Conservation (phyloP, 2,329 filamentous ascomycete genomes). For the Fusarium aywerte region DNA sequence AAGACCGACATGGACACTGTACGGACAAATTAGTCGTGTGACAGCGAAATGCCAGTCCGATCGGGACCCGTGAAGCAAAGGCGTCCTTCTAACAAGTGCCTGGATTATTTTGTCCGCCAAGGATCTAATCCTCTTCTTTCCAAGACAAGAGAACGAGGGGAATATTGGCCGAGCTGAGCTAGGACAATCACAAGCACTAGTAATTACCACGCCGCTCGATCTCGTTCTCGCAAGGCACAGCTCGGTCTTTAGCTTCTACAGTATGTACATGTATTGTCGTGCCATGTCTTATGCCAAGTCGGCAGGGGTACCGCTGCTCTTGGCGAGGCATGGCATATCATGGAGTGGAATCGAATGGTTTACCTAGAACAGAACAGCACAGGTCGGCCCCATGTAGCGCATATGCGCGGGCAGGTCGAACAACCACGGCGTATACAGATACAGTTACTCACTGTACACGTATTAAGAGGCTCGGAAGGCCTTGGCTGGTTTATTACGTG, state of each 20-base stretch:
- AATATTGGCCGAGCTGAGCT: conserved; percentile 7
- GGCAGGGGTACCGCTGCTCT: neutral
- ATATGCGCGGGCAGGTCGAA: neutral
- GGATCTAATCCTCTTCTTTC: conserved; percentile 7
- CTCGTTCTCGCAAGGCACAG: neutral
- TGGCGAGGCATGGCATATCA: neutral
- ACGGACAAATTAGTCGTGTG: conserved; percentile 17
- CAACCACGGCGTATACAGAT: conserved; percentile 15
- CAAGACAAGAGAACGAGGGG: conserved; percentile 8
- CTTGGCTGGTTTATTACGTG: conserved; percentile 25
- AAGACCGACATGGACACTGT: conserved; percentile 20
- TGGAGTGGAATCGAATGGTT: conserved; percentile 1
- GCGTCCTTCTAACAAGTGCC: conserved; percentile 26
- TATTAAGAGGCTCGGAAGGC: conserved; percentile 10
- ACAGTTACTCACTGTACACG: neutral
- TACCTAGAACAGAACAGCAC: conserved; percentile 1
- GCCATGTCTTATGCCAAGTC: neutral
- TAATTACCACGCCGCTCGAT: neutral
- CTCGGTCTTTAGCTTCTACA: neutral
- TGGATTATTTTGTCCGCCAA: conserved; percentile 34
- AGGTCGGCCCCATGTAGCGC: neutral
- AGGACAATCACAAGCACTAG: neutral
- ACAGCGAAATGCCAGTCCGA: neutral
- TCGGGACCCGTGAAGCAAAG: conserved; percentile 29
- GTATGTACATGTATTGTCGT: too few relatives aligned